phyloP scores from a whole-genome alignment of 2,329 filamentous ascomycete genomes.

The Chrysosporium queenslandicum region DNA sequence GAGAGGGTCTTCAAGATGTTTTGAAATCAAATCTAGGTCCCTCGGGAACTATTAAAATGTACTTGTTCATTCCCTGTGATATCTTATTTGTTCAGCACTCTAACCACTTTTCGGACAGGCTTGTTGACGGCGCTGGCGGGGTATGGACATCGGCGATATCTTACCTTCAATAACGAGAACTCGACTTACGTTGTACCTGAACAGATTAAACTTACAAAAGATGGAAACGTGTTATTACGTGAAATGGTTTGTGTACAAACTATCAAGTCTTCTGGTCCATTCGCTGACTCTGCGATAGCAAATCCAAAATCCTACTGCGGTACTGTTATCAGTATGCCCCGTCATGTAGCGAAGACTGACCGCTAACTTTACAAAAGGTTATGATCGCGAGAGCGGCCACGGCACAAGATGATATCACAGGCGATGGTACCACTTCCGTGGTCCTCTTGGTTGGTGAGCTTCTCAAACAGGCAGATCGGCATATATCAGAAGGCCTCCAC shows the following conservation, averaged over 20 bases:
- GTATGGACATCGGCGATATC: conserved; percentile 31
- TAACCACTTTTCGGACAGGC: conserved; percentile 34
- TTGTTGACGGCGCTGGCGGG: conserved; percentile 53
- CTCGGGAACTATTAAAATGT: conserved; percentile 94
- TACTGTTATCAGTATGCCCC: conserved; percentile 32
- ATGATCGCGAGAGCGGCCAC: conserved; percentile 76
- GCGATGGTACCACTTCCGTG: conserved; percentile 94
- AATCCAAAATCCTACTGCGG: conserved; percentile 97
- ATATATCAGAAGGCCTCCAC: conserved; percentile 94
- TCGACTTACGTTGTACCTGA: conserved; percentile 18
- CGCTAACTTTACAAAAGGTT: conserved; percentile 33
- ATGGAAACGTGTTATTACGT: conserved; percentile 75
- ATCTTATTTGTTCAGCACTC: conserved; percentile 1
- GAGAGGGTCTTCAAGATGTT: conserved; percentile 87
- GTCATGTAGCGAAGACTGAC: conserved; percentile 13
- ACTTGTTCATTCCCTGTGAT: conserved; percentile 17
- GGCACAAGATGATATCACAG: conserved; percentile 95
- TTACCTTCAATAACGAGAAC: neutral
- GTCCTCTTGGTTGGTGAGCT: conserved; percentile 93
- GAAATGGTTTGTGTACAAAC: conserved; percentile 46
- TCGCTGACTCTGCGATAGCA: conserved; percentile 45
- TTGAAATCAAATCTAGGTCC: conserved; percentile 94
- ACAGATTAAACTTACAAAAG: conserved; percentile 96
- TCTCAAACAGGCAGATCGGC: conserved; percentile 91
- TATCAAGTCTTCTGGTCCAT: neutral